Conservation (phyloP, 495 filamentous ascomycete species). For the Rhizodiscina lignyota region DNA sequence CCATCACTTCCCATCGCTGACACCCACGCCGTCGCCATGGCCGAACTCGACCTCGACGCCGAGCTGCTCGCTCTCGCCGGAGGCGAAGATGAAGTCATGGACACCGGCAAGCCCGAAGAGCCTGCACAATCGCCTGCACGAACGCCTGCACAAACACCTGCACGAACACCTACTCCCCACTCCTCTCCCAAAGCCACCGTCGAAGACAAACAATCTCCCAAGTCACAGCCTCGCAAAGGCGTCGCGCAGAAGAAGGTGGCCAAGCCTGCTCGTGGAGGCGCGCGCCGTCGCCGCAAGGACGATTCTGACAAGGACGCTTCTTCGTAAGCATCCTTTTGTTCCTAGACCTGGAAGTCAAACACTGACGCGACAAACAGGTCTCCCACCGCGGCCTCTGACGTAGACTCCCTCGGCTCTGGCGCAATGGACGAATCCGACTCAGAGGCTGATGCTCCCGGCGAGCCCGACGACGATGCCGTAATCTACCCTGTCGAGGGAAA, state of each 20-base stretch:
- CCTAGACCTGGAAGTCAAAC: too few relatives aligned
- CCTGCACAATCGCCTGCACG: too few relatives aligned
- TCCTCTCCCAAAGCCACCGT: neutral
- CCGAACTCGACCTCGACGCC: constrained; percentile 60
- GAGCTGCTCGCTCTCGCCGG: constrained; percentile 81
- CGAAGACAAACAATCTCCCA: constrained; percentile 25
- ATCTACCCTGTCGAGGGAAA: constrained; percentile 82
- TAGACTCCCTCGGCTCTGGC: constrained; percentile 64
- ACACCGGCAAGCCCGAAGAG: neutral
- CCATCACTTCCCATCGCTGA: too few relatives aligned
- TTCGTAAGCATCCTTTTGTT: too few relatives aligned
- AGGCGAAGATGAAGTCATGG: constrained; percentile 35
- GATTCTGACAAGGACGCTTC: too few relatives aligned
- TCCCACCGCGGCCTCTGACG: constrained; percentile 48
- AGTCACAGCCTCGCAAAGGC: too few relatives aligned
- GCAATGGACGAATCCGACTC: constrained; percentile 84
- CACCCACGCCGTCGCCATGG: constrained; percentile 1
- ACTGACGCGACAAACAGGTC: constrained; percentile 37
- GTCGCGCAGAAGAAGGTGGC: too few relatives aligned
- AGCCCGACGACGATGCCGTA: constrained; percentile 37
- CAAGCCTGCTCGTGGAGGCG: too few relatives aligned
- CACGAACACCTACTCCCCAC: too few relatives aligned
- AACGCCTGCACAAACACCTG: too few relatives aligned
- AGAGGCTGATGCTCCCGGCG: constrained; percentile 36
- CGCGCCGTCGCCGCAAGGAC: too few relatives aligned